A percentile compares a stretch with the other conserved stretches of the same genome.
phyloP scores from a whole-genome alignment of 495 filamentous ascomycete species.

The Penicillium salamii region DNA sequence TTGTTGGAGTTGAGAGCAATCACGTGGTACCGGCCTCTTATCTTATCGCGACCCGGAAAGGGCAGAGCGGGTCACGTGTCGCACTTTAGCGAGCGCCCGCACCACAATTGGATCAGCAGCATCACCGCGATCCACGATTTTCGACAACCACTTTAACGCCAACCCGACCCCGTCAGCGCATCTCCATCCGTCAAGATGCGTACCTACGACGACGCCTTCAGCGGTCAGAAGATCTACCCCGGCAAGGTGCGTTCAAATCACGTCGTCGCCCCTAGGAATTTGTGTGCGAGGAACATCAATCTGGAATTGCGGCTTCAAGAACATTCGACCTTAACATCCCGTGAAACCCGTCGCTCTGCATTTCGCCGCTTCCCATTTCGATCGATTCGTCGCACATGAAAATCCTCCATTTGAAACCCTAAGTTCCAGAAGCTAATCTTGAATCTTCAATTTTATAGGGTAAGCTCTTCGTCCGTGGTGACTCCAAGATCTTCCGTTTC shows the following conservation, averaged over 20 bases:
- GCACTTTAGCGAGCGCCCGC: constrained; percentile 48
- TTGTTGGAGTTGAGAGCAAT: neutral
- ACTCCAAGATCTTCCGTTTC: constrained; percentile 99
- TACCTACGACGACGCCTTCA: constrained; percentile 98
- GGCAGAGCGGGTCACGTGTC: constrained; percentile 45
- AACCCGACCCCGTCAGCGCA: constrained; percentile 50
- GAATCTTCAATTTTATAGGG: constrained; percentile 57
- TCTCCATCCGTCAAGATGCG: constrained; percentile 73
- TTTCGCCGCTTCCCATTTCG: neutral
- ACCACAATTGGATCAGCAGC: constrained; percentile 47
- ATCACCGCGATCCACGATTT: constrained; percentile 43
- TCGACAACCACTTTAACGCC: constrained; percentile 50
- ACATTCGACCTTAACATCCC: constrained; percentile 7
- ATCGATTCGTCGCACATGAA: constrained; percentile 6
- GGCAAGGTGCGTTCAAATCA: constrained; percentile 76
- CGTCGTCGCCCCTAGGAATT: constrained; percentile 16
- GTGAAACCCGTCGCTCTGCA: neutral
- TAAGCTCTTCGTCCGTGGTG: constrained; percentile 97
- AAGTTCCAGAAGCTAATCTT: constrained; percentile 24
- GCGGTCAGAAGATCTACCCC: constrained; percentile 97
- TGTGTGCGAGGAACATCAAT: constrained; percentile 20
- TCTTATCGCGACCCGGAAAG: constrained; percentile 27
- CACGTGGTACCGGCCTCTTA: constrained; percentile 4
- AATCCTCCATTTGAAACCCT: neutral
- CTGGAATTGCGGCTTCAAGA: constrained; percentile 17